A percentile compares a stretch with the other conserved stretches of the same genome.
These are phyloP conservation scores for Datisca glomerata DNA, from an alignment of 306 rosid species.

Conservation along the genomic window DNA sequence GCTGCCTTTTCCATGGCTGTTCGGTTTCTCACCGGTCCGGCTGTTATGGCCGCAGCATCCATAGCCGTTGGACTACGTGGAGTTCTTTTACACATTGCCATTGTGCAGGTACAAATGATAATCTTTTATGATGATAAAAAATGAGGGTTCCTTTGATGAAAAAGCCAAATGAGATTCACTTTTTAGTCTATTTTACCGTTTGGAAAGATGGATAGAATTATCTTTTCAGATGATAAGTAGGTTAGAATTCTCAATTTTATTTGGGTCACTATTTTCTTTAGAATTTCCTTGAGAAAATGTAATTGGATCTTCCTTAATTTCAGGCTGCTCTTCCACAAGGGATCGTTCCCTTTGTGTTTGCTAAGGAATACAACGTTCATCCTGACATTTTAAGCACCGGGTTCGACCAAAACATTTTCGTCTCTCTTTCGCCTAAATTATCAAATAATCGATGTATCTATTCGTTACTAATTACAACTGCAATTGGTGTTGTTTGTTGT, in stretches of 20 bases:
- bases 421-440: neutral
- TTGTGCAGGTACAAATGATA: slow-evolving; percentile 48
- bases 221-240: too few species aligned
- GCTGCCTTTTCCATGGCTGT: slow-evolving; percentile 75
- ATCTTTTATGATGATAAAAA: too few species aligned
- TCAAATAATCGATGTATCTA: neutral
- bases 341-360: slow-evolving; percentile 82
- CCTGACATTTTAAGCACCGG: slow-evolving; percentile 87
- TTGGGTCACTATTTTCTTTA: neutral
- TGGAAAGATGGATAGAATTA: too few species aligned
- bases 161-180: too few species aligned
- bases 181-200: too few species aligned
- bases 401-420: slow-evolving; percentile 17
- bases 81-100: slow-evolving; percentile 60
- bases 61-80: slow-evolving; percentile 60
- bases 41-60: slow-evolving; percentile 71
- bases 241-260: too few species aligned
- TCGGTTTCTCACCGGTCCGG: slow-evolving; percentile 67
- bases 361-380: slow-evolving; percentile 85
- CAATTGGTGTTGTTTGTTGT: neutral
- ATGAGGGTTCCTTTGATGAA: too few species aligned
- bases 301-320: neutral
- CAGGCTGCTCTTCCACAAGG: slow-evolving; percentile 94
- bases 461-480: neutral
- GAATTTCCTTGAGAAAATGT: neutral